These are phyloP conservation scores for Pythium aristosporum DNA, from an alignment of 352 stramenopile genomes.

Conservation along the genomic window DNA sequence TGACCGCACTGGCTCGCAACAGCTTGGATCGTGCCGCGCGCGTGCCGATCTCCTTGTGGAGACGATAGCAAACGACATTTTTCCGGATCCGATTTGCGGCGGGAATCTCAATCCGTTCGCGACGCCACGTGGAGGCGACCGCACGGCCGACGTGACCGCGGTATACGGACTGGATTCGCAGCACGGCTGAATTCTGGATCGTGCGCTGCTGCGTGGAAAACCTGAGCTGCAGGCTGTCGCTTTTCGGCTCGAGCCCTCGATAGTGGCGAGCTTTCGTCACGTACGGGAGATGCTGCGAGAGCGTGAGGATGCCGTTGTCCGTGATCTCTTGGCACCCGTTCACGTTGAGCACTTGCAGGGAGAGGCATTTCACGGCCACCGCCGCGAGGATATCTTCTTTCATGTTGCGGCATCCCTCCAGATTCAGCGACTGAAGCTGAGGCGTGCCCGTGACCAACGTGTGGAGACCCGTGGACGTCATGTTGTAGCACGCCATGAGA, in stretches of 20 bases:
- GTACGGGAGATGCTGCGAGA: constrained; percentile 70
- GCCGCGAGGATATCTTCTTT: constrained; percentile 66
- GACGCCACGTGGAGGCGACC: constrained; percentile 52
- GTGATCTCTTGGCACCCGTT: constrained; percentile 80
- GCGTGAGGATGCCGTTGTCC: constrained; percentile 61
- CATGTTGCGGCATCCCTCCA: constrained; percentile 69
- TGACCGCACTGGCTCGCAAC: constrained; percentile 34
- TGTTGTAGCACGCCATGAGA: constrained; percentile 52
- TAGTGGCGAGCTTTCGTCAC: constrained; percentile 52
- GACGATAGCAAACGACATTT: constrained; percentile 47
- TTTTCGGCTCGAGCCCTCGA: constrained; percentile 56
- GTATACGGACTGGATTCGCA: constrained; percentile 72
- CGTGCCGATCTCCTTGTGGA: constrained; percentile 39
- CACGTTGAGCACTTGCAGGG: constrained; percentile 67
- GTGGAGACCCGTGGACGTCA: constrained; percentile 55
- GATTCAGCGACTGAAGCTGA: constrained; percentile 59
- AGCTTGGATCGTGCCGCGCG: constrained; percentile 38
- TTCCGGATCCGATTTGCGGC: constrained; percentile 47
- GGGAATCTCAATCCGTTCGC: constrained; percentile 52
- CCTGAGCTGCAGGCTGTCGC: constrained; percentile 55
- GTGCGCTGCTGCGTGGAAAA: constrained; percentile 74
- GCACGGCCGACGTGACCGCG: constrained; percentile 51
- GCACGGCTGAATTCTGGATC: constrained; percentile 63
- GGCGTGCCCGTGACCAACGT: constrained; percentile 50
- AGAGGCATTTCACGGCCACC: constrained; percentile 48